These are phyloP conservation scores for Marasmius oreades DNA, from an alignment of 1,284 basidiomycete genomes.

Conservation along the genomic window DNA sequence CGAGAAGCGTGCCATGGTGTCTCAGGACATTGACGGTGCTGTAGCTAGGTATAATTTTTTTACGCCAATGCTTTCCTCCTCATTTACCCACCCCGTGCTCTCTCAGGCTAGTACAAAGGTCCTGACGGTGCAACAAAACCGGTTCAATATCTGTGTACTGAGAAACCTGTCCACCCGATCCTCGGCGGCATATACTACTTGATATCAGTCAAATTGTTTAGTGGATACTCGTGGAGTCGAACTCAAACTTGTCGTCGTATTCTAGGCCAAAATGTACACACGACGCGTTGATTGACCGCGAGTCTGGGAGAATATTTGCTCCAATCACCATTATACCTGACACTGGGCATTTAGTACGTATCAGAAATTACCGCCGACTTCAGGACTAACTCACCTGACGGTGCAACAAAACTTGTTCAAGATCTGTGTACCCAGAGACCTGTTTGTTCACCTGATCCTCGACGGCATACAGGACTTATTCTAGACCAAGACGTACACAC, in stretches of 20 bases:
- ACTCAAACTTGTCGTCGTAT: slow-evolving; percentile 3
- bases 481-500: slow-evolving; percentile 41
- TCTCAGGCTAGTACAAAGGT: slow-evolving; percentile 37
- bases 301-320: slow-evolving; percentile 39
- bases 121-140: slow-evolving; percentile 47
- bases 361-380: too few species aligned
- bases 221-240: slow-evolving; percentile 3
- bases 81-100: slow-evolving; percentile 2
- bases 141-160: slow-evolving; percentile 37
- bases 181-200: slow-evolving; percentile 48
- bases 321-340: slow-evolving; percentile 35
- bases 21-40: slow-evolving; percentile 41
- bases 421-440: slow-evolving; percentile 39
- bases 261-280: slow-evolving; percentile 41
- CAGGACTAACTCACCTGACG: too few species aligned
- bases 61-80: slow-evolving; percentile 30
- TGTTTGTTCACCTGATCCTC: slow-evolving; percentile 48
- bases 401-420: slow-evolving; percentile 44
- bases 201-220: slow-evolving; percentile 33
- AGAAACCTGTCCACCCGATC: slow-evolving; percentile 45
- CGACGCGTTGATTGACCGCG: slow-evolving; percentile 38
- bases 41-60: slow-evolving; percentile 34
- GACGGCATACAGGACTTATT: slow-evolving; percentile 44
- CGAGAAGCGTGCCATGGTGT: slow-evolving; percentile 49
- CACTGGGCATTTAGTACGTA: slow-evolving; percentile 48